Conservation (phyloP, 768 basidiomycete species). For the Hortiboletus flavorubellus region DNA sequence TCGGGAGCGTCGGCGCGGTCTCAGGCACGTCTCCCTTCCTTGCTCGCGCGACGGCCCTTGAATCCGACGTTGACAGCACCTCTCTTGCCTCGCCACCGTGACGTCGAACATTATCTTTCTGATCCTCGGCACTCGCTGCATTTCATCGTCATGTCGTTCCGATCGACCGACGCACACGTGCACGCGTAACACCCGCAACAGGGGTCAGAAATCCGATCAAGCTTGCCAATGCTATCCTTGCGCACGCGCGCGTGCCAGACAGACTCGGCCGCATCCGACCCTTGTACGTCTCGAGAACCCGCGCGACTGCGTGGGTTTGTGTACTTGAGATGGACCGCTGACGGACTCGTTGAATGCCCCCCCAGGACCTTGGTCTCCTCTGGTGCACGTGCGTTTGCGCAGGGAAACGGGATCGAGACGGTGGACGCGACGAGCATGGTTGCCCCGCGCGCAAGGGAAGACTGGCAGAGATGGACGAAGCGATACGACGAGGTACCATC, state of each 20-base stretch:
- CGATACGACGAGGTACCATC: slow-evolving; percentile 29
- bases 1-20: slow-evolving; percentile 73
- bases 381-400: slow-evolving; percentile 61
- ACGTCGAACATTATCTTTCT: neutral
- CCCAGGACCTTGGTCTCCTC: slow-evolving; percentile 55
- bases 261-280: slow-evolving; percentile 67
- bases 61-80: neutral
- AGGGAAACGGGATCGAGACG: slow-evolving; percentile 24
- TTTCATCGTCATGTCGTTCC: neutral
- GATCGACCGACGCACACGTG: neutral
- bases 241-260: slow-evolving; percentile 46
- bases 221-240: slow-evolving; percentile 55
- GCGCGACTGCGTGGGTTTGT: neutral
- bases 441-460: slow-evolving; percentile 42
- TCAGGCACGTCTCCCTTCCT: slow-evolving; percentile 43
- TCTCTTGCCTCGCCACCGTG: neutral
- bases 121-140: neutral
- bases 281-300: slow-evolving; percentile 40
- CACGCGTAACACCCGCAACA: slow-evolving; percentile 18
- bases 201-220: slow-evolving; percentile 71
- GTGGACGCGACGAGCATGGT: slow-evolving; percentile 48
- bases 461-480: slow-evolving; percentile 63
- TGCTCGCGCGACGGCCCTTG: neutral
- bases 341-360: neutral
- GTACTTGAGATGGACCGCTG: neutral